Evolutionary conservation across 2,329 filamentous ascomycete genomes (phyloP).

Genomic region (Fusarium ramigenum): DNA sequence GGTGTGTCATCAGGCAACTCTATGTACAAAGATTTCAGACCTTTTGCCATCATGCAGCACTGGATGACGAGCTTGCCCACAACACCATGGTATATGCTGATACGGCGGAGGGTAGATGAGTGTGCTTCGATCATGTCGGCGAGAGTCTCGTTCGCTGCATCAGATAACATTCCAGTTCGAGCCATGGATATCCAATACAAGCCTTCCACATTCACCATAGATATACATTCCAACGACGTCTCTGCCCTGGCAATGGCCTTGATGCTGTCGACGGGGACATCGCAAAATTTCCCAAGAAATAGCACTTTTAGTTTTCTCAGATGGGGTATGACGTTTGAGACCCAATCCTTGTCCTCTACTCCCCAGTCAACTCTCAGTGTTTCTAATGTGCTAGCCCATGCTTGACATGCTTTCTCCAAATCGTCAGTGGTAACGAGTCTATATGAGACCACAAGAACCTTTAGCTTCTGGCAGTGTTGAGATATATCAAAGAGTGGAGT

Average conservation of each 20-base stretch:
- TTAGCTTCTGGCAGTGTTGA: neutral
- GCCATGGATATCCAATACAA: fast-evolving
- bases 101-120: neutral
- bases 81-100: neutral
- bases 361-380: neutral
- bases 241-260: neutral
- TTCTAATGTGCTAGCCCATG: neutral
- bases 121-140: neutral
- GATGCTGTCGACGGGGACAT: neutral
- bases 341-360: neutral
- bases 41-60: neutral
- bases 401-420: neutral
- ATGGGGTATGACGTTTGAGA: neutral
- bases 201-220: neutral
- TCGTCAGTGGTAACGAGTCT: neutral
- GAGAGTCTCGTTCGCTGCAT: neutral
- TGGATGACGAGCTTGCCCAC: neutral
- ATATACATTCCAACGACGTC: neutral
- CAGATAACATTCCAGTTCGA: too few relatives aligned
- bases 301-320: neutral
- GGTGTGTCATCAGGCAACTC: neutral
- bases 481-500: neutral
- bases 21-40: neutral
- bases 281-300: neutral
- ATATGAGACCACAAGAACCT: neutral